Evolutionary conservation across 768 basidiomycete genomes (phyloP).

Genomic region (Podaxis sp.): DNA sequence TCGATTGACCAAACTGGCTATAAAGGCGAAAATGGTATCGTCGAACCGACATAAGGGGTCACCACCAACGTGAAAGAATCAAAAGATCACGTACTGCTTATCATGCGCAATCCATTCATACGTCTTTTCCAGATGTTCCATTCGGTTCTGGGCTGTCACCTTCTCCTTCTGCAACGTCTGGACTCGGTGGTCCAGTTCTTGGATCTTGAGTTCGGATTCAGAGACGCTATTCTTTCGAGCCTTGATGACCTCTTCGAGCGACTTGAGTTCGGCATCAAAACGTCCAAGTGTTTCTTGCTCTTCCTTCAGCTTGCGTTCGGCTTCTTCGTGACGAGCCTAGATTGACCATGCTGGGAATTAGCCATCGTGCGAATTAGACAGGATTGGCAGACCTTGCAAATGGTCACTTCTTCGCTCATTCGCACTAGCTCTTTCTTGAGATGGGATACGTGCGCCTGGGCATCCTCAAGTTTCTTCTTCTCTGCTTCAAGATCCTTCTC

Average conservation of each 20-base stretch:
- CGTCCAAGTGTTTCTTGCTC: constrained; percentile 85
- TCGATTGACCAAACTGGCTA: constrained; percentile 81
- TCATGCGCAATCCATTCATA: constrained; percentile 89
- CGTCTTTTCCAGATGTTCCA: constrained; percentile 71
- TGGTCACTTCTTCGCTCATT: constrained; percentile 44
- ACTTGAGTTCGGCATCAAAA: constrained; percentile 85
- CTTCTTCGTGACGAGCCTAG: constrained; percentile 47
- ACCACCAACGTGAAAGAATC: background rate
- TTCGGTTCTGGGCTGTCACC: constrained; percentile 42
- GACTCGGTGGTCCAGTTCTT: constrained; percentile 59
- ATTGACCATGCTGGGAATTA: constrained; percentile 11
- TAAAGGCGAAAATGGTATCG: background rate
- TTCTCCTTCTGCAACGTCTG: constrained; percentile 73
- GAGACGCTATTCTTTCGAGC: constrained; percentile 68
- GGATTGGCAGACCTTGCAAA: constrained; percentile 35
- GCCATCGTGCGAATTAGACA: background rate
- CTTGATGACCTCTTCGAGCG: constrained; percentile 78
- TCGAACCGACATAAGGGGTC: background rate
- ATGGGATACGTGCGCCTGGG: constrained; percentile 41
- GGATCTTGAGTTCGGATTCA: constrained; percentile 62
- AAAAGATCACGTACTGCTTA: constrained; percentile 56
- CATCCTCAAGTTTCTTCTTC: constrained; percentile 37
- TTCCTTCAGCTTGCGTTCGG: constrained; percentile 69
- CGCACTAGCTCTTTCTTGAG: constrained; percentile 61
- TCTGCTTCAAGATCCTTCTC: constrained; percentile 63